Evolutionary conservation across 345 rosid genomes (phyloP), one percentile per base, ranked within the genome.

Genomic region (Euclidium syriacum): DNA sequence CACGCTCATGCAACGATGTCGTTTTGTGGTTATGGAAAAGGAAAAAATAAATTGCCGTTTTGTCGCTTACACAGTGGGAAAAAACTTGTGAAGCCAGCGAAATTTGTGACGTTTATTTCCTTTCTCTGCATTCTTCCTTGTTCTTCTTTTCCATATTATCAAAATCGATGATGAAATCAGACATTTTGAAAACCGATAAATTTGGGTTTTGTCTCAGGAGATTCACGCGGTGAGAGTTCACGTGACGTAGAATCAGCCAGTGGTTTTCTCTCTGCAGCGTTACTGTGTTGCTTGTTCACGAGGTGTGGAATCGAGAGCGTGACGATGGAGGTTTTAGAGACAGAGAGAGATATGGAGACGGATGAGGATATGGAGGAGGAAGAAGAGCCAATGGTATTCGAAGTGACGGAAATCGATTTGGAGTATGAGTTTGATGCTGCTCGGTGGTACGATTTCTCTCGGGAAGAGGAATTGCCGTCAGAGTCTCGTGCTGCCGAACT

Each of bases 341-440:
- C 65, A 67, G 55, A 42, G 19, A 59, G 68, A 67, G 55, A 67
- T 65, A 42, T 58, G 39, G 68, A 49, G 75, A 46, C 66, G 27
- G 73, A 75, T 50, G 70, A 40, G 39, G 73, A 74, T 72, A 82
- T 76, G 72, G 78, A 73, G 59, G 77, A 56, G 51, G 74, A 75
- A 65, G 81, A 75, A 63, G 55, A 68, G 34, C 79, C 75, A 59
- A 61, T 81, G 53, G 81, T 86, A 50, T 95, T 81, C 9, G 90
- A 81, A 73, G 98, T 82, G 41, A 85, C 71, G 19, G 95, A 86
- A 71, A 64, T 88, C 34, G 99, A 95, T 79, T 73, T 76, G 33
- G 87, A 79, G 22, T 95, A 90, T 77, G 99, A 95, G 87, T 95
- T 84, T 42, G 96, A 90, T 27, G 99, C 99, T 20, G 67, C 90